These are phyloP conservation scores for Pyracantha coccinea DNA, from an alignment of 331 rosid species.

Conservation along the genomic window DNA sequence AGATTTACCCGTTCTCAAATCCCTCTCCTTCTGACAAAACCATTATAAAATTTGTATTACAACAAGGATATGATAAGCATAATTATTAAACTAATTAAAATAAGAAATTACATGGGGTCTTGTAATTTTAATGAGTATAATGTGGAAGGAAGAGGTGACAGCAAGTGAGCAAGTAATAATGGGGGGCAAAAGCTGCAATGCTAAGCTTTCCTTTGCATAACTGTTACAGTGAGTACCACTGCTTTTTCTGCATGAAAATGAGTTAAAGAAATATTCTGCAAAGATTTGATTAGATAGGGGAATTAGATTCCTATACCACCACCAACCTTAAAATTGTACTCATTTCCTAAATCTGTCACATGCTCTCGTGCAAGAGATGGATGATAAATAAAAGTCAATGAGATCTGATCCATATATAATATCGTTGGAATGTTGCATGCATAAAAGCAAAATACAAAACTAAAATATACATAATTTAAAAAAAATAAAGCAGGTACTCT, in stretches of 20 bases:
- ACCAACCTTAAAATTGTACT: slow-evolving; percentile 11
- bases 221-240: background rate
- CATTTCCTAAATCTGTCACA: slow-evolving; percentile 7
- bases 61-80: background rate
- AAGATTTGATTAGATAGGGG: slow-evolving; percentile 34
- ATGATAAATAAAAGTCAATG: slow-evolving; percentile 1
- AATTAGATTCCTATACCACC: slow-evolving; percentile 38
- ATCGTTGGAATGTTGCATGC: slow-evolving; percentile 12
- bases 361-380: slow-evolving; percentile 7
- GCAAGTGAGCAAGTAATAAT: slow-evolving; percentile 16
- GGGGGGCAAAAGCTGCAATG: slow-evolving; percentile 34
- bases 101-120: background rate
- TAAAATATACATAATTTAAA: background rate
- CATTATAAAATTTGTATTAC: background rate
- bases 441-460: background rate
- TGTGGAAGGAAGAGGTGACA: slow-evolving; percentile 21
- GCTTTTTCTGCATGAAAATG: slow-evolving; percentile 24
- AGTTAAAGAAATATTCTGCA: slow-evolving; percentile 30
- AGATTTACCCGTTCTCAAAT: slow-evolving; percentile 1
- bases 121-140: background rate
- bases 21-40: background rate
- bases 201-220: slow-evolving; percentile 16
- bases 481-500: background rate
- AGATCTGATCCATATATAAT: background rate
- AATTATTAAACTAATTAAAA: background rate